A percentile compares a stretch with the other conserved stretches of the same genome.
phyloP scores from a whole-genome alignment of 2,329 filamentous ascomycete genomes.

The Fusarium ambrosium region DNA sequence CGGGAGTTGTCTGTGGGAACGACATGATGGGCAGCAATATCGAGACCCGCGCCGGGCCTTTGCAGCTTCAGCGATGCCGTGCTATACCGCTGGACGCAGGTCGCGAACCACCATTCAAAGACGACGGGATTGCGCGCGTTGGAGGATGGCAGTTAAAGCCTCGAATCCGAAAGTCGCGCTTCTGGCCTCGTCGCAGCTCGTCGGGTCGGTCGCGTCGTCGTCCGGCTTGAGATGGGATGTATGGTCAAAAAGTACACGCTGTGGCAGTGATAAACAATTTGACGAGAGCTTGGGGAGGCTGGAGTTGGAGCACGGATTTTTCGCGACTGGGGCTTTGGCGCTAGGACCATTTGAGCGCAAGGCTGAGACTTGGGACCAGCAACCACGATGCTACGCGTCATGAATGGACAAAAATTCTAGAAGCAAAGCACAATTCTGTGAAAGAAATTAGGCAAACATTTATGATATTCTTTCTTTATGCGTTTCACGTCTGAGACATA shows the following conservation, averaged over 20 bases:
- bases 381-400: constrained; percentile 35
- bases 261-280: constrained; percentile 49
- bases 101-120: constrained; percentile 51
- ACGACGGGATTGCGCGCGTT: constrained; percentile 37
- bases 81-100: constrained; percentile 40
- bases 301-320: constrained; percentile 54
- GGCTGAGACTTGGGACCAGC: constrained; percentile 46
- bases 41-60: constrained; percentile 47
- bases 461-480: neutral
- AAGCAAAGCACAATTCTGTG: neutral
- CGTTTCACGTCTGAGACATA: neutral
- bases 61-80: constrained; percentile 49
- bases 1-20: constrained; percentile 72
- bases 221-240: constrained; percentile 33
- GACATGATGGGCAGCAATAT: constrained; percentile 61
- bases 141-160: constrained; percentile 24
- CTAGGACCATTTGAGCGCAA: constrained; percentile 54
- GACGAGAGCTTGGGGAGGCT: constrained; percentile 52
- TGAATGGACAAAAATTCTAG: constrained; percentile 9
- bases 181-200: constrained; percentile 15
- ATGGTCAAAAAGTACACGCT: constrained; percentile 39
- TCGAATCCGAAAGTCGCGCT: constrained; percentile 32
- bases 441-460: neutral
- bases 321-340: constrained; percentile 51
- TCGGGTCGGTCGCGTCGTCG: constrained; percentile 42